Percentiles rank a stretch among this genome's conserved stretches.
phyloP scores from a whole-genome alignment of 1,284 basidiomycete genomes.

The Sphaerobolus stellatus region DNA sequence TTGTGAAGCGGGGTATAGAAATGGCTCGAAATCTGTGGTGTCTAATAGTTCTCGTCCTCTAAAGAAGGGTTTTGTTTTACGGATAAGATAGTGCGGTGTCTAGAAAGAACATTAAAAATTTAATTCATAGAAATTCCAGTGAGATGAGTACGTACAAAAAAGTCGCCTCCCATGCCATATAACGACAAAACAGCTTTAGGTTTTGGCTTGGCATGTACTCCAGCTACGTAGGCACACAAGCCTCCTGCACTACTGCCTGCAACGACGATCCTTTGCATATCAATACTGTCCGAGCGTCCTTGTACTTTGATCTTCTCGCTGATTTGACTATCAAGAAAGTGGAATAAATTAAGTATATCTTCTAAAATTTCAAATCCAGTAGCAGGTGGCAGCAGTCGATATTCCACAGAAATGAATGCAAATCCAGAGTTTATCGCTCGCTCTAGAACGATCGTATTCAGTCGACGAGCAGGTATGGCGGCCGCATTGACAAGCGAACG shows the following conservation, averaged over 20 bases:
- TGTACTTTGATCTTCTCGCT: slow-evolving; percentile 17
- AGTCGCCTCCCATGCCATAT: slow-evolving; percentile 63
- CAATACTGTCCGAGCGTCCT: slow-evolving; percentile 27
- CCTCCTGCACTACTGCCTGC: slow-evolving; percentile 63
- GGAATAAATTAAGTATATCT: slow-evolving; percentile 55
- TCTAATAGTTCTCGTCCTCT: slow-evolving; percentile 41
- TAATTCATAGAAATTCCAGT: neutral
- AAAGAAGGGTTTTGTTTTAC: slow-evolving; percentile 41
- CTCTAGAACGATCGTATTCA: slow-evolving; percentile 36
- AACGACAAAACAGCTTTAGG: slow-evolving; percentile 55
- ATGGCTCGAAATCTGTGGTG: slow-evolving; percentile 28
- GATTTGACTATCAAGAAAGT: slow-evolving; percentile 40
- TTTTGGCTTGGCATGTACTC: slow-evolving; percentile 48
- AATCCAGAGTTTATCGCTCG: slow-evolving; percentile 46
- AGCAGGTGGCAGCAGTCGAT: slow-evolving; percentile 55
- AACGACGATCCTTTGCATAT: slow-evolving; percentile 48
- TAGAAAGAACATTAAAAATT: slow-evolving; percentile 14
- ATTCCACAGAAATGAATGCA: slow-evolving; percentile 60
- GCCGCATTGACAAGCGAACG: too few relatives aligned
- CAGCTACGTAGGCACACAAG: slow-evolving; percentile 62
- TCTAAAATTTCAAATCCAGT: slow-evolving; percentile 56
- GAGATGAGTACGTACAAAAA: slow-evolving; percentile 41
- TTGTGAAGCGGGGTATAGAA: slow-evolving; percentile 32
- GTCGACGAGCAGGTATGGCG: too few relatives aligned
- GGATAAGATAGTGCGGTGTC: slow-evolving; percentile 39